These are phyloP conservation scores for Linderina pennispora DNA, from an alignment of 192 early-diverging fungal genomes.

Conservation along the genomic window DNA sequence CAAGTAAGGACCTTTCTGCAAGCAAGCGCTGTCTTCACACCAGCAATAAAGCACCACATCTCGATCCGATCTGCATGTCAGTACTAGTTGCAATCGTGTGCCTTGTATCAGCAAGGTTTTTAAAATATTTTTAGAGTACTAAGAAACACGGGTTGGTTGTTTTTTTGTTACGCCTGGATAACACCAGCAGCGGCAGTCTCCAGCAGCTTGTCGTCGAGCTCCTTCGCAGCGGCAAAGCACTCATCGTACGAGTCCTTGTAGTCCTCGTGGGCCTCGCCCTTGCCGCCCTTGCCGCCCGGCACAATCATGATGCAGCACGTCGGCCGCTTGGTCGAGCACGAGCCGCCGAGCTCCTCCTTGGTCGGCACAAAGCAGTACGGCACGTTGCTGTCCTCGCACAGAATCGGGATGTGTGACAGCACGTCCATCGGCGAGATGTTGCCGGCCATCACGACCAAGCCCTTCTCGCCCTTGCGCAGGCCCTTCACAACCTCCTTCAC, in stretches of 20 bases:
- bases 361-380: conserved; percentile 96
- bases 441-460: conserved; percentile 90
- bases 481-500: conserved; percentile 98
- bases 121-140: not conserved
- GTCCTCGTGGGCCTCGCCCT: conserved; percentile 62
- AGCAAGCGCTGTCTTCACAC: no score
- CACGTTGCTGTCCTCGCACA: conserved; percentile 94
- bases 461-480: conserved; percentile 92
- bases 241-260: conserved; percentile 88
- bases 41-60: no score
- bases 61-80: no score
- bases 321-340: conserved; percentile 91
- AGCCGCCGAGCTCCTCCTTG: conserved; percentile 90
- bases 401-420: conserved; percentile 92
- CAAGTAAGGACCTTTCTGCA: not conserved
- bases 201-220: conserved; percentile 62
- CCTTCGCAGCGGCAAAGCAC: conserved; percentile 70
- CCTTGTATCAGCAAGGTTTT: not conserved
- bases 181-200: conserved; percentile 41
- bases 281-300: conserved; percentile 65
- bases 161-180: not conserved
- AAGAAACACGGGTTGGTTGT: not conserved
- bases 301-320: conserved; percentile 90
- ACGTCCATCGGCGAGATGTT: conserved; percentile 97
- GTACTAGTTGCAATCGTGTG: no score